Evolutionary conservation across 306 rosid genomes (phyloP).

Genomic region (Pterocarpus macrocarpus): DNA sequence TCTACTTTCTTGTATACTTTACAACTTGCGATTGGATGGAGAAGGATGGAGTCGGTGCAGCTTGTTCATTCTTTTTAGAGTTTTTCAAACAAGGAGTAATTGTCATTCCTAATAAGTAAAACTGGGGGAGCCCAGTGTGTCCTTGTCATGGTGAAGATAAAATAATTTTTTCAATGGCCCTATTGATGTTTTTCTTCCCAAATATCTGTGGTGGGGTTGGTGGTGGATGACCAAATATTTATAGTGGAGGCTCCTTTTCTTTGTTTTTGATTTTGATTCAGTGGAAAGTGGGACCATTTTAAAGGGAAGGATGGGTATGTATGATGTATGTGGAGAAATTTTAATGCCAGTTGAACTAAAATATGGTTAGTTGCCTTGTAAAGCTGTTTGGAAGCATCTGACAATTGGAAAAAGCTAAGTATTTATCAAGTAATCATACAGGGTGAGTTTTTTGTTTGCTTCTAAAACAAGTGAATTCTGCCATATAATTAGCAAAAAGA

Average conservation of each 20-base stretch:
- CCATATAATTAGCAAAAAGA: slow-evolving; percentile 44
- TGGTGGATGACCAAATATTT: slow-evolving; percentile 61
- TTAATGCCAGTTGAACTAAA: slow-evolving; percentile 66
- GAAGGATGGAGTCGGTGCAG: slow-evolving; percentile 50
- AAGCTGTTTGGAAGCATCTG: slow-evolving; percentile 67
- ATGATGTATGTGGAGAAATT: slow-evolving; percentile 63
- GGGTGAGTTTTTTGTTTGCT: slow-evolving; percentile 43
- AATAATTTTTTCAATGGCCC: slow-evolving; percentile 52
- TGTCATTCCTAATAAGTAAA: slow-evolving; percentile 53
- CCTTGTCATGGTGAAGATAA: slow-evolving; percentile 54
- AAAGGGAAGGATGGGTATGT: slow-evolving; percentile 54
- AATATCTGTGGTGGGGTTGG: slow-evolving; percentile 70
- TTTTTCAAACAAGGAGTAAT: slow-evolving; percentile 58
- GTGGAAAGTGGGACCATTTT: slow-evolving; percentile 69
- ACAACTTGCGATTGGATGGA: slow-evolving; percentile 43
- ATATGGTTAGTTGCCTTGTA: slow-evolving; percentile 60
- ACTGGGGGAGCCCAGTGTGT: slow-evolving; percentile 50
- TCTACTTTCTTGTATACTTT: slow-evolving; percentile 45
- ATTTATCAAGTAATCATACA: slow-evolving; percentile 38
- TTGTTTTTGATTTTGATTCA: slow-evolving; percentile 47
- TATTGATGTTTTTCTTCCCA: slow-evolving; percentile 55
- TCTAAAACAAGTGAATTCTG: slow-evolving; percentile 50
- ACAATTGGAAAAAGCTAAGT: slow-evolving; percentile 40
- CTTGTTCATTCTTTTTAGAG: slow-evolving; percentile 44
- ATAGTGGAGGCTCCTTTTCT: slow-evolving; percentile 58